Evolutionary conservation across 129 eudicot genomes (phyloP), one percentile per base, ranked within the genome.

Genomic region (Lactuca saligna): DNA sequence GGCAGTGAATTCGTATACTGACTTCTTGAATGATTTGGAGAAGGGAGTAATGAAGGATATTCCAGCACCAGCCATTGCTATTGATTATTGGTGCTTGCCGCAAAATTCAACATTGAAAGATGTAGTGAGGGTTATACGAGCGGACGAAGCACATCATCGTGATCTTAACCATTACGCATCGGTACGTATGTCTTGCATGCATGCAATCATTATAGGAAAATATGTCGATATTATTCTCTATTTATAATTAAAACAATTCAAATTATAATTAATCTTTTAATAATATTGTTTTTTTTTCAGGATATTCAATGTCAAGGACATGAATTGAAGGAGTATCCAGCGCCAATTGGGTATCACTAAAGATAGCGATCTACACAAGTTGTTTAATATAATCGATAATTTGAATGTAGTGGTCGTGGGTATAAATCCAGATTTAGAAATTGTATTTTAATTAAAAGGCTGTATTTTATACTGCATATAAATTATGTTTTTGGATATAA

Each of bases 281-380:
- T 25, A 46, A 4, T 9, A 14, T 63, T 51, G 5, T 10, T 35
- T 0, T 14, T n/a, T 15, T 68, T 73, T 73, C 85, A 83, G 88
- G 88, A 83, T 46, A 83, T 83, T 57, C 88, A 83, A 7, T 68
- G 75, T 56, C 85, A 80, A 73, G 88, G 85, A 66, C 85, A 76
- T 51, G 82, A 83, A 56, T 65, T 83, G 20, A 73, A 74, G 75
- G 88, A 83, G 62, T 72, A 80, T 31, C 85, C 88, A 50, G 88
- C 88, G n/a, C 88, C 88, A 48, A 58, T 83, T 58, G 88, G 88
- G 54, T 83, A 83, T 54, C 88, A 83, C 63, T 83, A 57, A 76
- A 54, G 17, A 42, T 16, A 16, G 58, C 9, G 68, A 34, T 67
- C 50, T 14, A 6, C 29, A 53, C 25, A 53, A 4, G 29, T 53